Percentiles rank a stretch among this genome's conserved stretches.
Evolutionary conservation across 169 alveolate species (phyloP).

Genomic region (Neospora caninum): DNA sequence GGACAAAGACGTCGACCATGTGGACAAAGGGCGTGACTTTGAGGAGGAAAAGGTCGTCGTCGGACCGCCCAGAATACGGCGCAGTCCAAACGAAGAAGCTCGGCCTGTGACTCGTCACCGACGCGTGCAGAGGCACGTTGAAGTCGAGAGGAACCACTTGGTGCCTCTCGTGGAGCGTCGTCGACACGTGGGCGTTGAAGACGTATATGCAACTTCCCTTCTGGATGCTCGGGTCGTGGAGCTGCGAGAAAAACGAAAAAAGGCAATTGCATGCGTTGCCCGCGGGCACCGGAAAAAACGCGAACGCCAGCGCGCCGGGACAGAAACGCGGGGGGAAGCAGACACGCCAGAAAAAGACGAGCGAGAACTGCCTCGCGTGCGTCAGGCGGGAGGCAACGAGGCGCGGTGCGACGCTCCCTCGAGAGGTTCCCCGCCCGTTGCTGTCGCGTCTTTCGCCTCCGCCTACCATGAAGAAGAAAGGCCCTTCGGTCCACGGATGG

Average conservation of each 20-base stretch:
- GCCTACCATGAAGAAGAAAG: slow-evolving; percentile 14
- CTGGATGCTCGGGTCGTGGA: slow-evolving; percentile 2
- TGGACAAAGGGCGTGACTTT: slow-evolving; percentile 32
- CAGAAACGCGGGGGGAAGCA: too few species aligned
- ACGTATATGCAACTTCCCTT: background rate
- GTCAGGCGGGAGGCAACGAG: too few species aligned
- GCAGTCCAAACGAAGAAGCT: slow-evolving; percentile 18
- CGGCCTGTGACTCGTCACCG: slow-evolving; percentile 5
- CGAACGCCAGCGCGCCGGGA: too few species aligned
- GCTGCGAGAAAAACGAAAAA: background rate
- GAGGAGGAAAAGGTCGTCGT: background rate
- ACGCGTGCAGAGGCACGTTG: background rate
- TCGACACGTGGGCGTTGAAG: slow-evolving; percentile 19
- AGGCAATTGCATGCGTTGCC: background rate
- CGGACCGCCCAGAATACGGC: background rate
- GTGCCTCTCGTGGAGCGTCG: slow-evolving; percentile 3
- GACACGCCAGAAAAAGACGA: too few species aligned
- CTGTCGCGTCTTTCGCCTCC: background rate
- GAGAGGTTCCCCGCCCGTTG: background rate
- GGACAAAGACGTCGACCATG: slow-evolving; percentile 41
- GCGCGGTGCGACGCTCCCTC: background rate
- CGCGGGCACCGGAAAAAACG: too few species aligned
- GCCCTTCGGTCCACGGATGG: background rate
- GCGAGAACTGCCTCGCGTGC: too few species aligned
- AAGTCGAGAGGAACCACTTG: background rate